Evolutionary conservation across 352 stramenopile species (phyloP).

Genomic region (Globisporangium okanoganense): DNA sequence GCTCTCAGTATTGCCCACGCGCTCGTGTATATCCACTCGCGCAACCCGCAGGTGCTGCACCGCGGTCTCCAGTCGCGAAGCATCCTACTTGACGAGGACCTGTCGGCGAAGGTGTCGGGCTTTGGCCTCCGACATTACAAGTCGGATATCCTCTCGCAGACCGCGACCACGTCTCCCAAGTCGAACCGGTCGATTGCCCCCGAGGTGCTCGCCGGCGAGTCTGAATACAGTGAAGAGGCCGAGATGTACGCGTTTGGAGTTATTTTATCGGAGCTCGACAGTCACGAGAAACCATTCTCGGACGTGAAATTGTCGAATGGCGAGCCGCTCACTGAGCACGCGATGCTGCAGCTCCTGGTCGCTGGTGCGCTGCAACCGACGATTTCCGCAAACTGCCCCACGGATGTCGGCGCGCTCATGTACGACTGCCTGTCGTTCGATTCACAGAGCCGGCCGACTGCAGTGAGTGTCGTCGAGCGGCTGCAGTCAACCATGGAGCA

Average conservation of each 20-base stretch:
- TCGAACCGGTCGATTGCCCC: conserved; percentile 62
- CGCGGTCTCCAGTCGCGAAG: conserved; percentile 72
- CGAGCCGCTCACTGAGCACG: conserved; percentile 36
- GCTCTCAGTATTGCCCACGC: conserved; percentile 58
- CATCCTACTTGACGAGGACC: conserved; percentile 50
- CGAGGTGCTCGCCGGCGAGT: conserved; percentile 53
- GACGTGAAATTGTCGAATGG: conserved; percentile 58
- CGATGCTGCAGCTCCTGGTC: conserved; percentile 49
- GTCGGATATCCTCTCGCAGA: conserved; percentile 13
- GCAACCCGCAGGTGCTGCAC: conserved; percentile 51
- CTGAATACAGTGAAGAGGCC: conserved; percentile 31
- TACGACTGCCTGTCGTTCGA: conserved; percentile 52
- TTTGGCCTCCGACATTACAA: conserved; percentile 56
- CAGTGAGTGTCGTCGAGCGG: conserved; percentile 30
- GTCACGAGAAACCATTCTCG: conserved; percentile 60
- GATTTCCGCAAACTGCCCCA: conserved; percentile 44
- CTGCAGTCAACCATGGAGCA: conserved; percentile 43
- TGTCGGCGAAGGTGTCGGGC: conserved; percentile 61
- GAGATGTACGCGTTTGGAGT: conserved; percentile 78
- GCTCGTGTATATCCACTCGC: conserved; percentile 63
- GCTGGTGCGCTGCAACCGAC: conserved; percentile 48
- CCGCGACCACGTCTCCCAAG: conserved; percentile 18
- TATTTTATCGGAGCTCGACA: conserved; percentile 68
- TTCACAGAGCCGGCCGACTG: conserved; percentile 36
- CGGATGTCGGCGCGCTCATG: conserved; percentile 37